These are phyloP conservation scores for Globisporangium orthogonon DNA, from an alignment of 352 stramenopile species.

Conservation along the genomic window DNA sequence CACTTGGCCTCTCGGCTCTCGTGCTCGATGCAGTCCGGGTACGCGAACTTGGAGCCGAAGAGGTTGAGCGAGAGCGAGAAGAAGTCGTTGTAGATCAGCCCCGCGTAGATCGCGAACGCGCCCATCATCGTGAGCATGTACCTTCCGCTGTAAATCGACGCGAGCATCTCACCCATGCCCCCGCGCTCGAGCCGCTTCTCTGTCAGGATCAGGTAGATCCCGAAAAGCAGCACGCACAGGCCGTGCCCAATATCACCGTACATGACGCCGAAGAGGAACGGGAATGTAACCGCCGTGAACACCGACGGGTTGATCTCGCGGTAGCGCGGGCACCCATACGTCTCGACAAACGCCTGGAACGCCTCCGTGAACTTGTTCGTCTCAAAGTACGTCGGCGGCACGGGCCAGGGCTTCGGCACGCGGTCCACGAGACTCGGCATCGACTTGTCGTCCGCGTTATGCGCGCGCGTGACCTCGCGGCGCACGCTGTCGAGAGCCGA, in stretches of 20 bases:
- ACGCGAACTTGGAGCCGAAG: slow-evolving; percentile 94
- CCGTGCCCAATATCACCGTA: slow-evolving; percentile 99
- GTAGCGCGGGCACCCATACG: slow-evolving; percentile 98
- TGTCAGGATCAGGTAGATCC: slow-evolving; percentile 92
- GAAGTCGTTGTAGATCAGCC: slow-evolving; percentile 99
- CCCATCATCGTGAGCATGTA: slow-evolving; percentile 99
- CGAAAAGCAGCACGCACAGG: slow-evolving; percentile 92
- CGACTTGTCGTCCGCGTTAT: slow-evolving; percentile 91
- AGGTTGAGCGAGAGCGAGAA: slow-evolving; percentile 97
- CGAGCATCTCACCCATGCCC: slow-evolving; percentile 89
- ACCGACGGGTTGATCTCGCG: slow-evolving; percentile 98
- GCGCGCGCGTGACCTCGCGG: slow-evolving; percentile 81
- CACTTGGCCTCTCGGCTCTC: slow-evolving; percentile 50
- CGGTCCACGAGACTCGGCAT: slow-evolving; percentile 92
- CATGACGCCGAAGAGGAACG: slow-evolving; percentile 99
- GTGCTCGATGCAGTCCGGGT: slow-evolving; percentile 71
- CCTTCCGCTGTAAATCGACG: slow-evolving; percentile 89
- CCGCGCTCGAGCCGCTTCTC: slow-evolving; percentile 84
- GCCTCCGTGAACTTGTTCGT: slow-evolving; percentile 99
- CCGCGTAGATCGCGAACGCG: slow-evolving; percentile 96
- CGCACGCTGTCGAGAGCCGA: slow-evolving; percentile 75
- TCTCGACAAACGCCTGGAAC: slow-evolving; percentile 99
- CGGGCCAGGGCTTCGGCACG: slow-evolving; percentile 94
- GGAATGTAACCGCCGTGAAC: slow-evolving; percentile 99
- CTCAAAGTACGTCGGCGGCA: slow-evolving; percentile 96